Percentiles rank a stretch among this genome's conserved stretches.
These are phyloP conservation scores for Pestalotiopsis sp. DNA, from an alignment of 2,329 filamentous ascomycete species.

Conservation along the genomic window DNA sequence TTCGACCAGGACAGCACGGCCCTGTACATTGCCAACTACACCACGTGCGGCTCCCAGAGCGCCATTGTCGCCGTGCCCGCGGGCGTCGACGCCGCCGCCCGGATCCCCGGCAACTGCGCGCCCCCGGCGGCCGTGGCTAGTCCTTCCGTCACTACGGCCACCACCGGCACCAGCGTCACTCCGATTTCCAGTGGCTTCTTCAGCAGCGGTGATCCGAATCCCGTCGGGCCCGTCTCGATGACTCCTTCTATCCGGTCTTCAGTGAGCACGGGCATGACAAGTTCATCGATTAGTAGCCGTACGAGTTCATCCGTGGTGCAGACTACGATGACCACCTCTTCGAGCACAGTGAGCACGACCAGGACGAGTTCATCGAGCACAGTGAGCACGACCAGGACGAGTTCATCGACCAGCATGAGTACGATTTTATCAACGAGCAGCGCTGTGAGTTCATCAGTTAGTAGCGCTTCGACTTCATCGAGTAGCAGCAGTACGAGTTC, in stretches of 20 bases:
- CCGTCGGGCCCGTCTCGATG: constrained; percentile 11
- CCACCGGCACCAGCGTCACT: background rate
- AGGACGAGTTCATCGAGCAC: too few relatives aligned
- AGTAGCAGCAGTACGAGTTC: background rate
- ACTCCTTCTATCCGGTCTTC: constrained; percentile 14
- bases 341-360: background rate
- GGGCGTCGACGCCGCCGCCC: constrained; percentile 26
- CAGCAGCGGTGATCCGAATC: constrained; percentile 7
- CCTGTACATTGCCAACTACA: constrained; percentile 33
- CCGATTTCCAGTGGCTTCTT: background rate
- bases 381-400: too few relatives aligned
- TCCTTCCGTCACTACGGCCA: background rate
- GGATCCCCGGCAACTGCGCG: constrained; percentile 27
- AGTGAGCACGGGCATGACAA: background rate
- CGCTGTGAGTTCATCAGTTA: constrained; percentile 13
- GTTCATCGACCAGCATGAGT: background rate
- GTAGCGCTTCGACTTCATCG: background rate
- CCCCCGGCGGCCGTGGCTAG: background rate
- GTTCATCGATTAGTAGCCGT: background rate
- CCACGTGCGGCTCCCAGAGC: constrained; percentile 23
- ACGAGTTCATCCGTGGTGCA: background rate
- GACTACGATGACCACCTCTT: background rate
- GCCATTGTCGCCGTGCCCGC: constrained; percentile 30
- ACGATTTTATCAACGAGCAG: constrained; percentile 3
- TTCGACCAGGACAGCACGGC: constrained; percentile 34